Conservation (phyloP, 495 filamentous ascomycete species). For the Aspergillus mulundensis region DNA sequence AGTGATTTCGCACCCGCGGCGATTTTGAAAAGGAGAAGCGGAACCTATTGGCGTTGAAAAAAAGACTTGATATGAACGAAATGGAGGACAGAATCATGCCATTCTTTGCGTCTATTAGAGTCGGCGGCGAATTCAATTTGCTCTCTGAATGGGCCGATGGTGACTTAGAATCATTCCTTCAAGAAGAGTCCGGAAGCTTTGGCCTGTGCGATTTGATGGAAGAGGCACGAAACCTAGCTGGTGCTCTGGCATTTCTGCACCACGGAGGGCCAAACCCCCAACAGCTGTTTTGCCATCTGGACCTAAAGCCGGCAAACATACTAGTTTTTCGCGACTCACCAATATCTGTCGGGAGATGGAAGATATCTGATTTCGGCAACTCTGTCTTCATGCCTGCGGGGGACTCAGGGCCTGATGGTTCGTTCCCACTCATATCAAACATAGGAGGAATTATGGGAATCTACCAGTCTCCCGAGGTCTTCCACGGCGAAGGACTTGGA, state of each 20-base stretch:
- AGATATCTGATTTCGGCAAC: conserved; percentile 25
- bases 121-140: conserved; percentile 15
- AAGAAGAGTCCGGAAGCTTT: not conserved
- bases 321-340: not conserved
- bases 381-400: not conserved
- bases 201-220: too few species aligned
- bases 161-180: conserved; percentile 14
- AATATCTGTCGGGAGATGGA: conserved; percentile 18
- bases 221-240: conserved; percentile 9
- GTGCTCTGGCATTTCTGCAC: conserved; percentile 18
- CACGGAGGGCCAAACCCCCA: not conserved
- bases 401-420: too few species aligned
- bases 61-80: too few species aligned
- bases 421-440: too few species aligned
- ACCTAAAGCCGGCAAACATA: conserved; percentile 25
- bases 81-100: conserved; percentile 3
- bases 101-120: conserved; percentile 10
- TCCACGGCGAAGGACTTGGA: not conserved
- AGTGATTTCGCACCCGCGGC: too few species aligned
- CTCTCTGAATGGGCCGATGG: conserved; percentile 12
- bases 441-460: not conserved
- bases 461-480: conserved; percentile 19
- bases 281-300: conserved; percentile 13
- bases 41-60: not conserved
- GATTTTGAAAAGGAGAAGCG: not conserved